A percentile compares a stretch with the other conserved stretches of the same genome.
phyloP scores from a whole-genome alignment of 176 grass and related monocot species.

The Ampelocalamus luodianensis region DNA sequence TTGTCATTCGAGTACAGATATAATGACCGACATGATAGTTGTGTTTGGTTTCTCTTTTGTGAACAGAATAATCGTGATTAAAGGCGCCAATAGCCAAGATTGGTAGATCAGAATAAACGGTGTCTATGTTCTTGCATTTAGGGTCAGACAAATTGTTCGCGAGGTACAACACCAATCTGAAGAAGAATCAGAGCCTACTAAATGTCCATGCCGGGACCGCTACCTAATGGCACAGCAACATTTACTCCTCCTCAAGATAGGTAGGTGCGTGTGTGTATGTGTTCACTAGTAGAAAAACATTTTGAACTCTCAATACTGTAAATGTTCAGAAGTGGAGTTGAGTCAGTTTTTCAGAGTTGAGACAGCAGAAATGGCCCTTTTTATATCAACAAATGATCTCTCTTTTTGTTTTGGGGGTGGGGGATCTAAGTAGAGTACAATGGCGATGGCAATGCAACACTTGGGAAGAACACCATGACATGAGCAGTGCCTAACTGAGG shows the following conservation, averaged over 20 bases:
- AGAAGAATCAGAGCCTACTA: slow-evolving; percentile 36
- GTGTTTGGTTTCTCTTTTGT: slow-evolving; percentile 17
- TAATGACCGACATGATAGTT: neutral
- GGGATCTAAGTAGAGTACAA: slow-evolving; percentile 41
- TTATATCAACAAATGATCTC: slow-evolving; percentile 51
- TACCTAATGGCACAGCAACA: slow-evolving; percentile 26
- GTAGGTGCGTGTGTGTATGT: neutral
- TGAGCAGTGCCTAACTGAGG: neutral
- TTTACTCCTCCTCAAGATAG: slow-evolving; percentile 30
- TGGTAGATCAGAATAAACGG: slow-evolving; percentile 38
- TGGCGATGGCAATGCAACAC: slow-evolving; percentile 34
- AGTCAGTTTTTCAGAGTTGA: slow-evolving; percentile 28
- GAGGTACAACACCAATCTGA: slow-evolving; percentile 31
- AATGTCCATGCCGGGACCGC: slow-evolving; percentile 45
- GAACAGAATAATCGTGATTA: neutral
- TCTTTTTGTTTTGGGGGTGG: neutral
- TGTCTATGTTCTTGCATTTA: slow-evolving; percentile 19
- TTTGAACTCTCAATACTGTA: neutral
- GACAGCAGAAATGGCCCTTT: slow-evolving; percentile 20
- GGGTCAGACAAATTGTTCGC: slow-evolving; percentile 10
- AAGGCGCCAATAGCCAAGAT: neutral
- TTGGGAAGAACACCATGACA: slow-evolving; percentile 10
- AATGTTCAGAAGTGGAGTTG: slow-evolving; percentile 10
- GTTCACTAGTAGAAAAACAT: neutral
- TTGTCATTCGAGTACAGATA: neutral